Percentiles rank a stretch among this genome's conserved stretches.
phyloP scores from a whole-genome alignment of 106 monocot genomes.

The Phalaenopsis equestris region DNA sequence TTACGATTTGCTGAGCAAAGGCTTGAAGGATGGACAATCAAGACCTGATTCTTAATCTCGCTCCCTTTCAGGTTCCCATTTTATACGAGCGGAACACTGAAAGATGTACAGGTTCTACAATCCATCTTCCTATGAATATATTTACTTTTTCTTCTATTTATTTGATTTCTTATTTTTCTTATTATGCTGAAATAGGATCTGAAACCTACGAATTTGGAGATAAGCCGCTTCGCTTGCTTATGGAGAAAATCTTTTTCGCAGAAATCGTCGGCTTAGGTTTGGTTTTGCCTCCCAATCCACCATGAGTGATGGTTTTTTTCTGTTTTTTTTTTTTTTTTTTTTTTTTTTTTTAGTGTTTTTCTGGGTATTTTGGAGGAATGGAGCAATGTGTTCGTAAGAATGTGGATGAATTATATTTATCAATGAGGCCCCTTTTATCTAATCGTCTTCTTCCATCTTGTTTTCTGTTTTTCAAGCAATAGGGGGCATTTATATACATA shows the following conservation, averaged over 20 bases:
- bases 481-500: too few relatives aligned
- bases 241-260: not conserved
- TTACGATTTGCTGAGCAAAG: conserved; percentile 83
- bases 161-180: not conserved
- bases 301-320: not conserved
- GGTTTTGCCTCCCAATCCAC: not conserved
- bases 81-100: not conserved
- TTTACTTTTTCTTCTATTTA: not conserved
- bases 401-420: not conserved
- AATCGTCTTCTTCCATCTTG: not conserved
- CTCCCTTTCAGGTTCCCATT: conserved; percentile 4
- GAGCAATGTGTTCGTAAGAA: not conserved
- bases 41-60: conserved; percentile 27
- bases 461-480: not conserved
- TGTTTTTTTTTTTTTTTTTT: not conserved
- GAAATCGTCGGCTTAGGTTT: conserved; percentile 1
- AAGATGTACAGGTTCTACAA: conserved; percentile 32
- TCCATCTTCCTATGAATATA: not conserved
- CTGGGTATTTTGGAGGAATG: not conserved
- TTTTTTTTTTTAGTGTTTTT: not conserved
- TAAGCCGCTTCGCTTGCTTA: not conserved
- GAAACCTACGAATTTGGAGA: not conserved
- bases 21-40: conserved; percentile 64
- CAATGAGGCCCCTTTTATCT: not conserved
- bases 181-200: not conserved